Conservation (phyloP, 176 grass and related monocot genomes). For the Hordeum marinum region DNA sequence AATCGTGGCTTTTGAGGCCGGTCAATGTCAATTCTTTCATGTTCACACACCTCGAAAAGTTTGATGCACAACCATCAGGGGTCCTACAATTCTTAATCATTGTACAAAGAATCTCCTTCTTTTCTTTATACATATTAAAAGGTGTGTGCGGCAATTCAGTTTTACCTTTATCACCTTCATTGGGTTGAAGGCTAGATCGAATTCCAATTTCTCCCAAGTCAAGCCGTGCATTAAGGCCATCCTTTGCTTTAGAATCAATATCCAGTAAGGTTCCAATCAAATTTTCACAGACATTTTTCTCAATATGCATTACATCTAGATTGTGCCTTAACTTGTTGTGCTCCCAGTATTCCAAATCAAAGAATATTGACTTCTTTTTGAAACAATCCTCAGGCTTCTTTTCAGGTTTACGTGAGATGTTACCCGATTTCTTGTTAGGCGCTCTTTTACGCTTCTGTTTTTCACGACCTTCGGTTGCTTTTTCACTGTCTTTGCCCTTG, state of each 20-base stretch:
- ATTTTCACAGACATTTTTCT: constrained; percentile 20
- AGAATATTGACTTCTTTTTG: neutral
- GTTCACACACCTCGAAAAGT: constrained; percentile 5
- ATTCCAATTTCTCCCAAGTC: neutral
- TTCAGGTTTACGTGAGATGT: neutral
- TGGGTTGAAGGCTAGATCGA: neutral
- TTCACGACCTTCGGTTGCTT: neutral
- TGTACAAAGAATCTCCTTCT: constrained; percentile 3
- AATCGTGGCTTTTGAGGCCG: constrained; percentile 28
- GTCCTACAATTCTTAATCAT: neutral
- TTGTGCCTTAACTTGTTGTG: neutral
- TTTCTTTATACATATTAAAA: too few species aligned
- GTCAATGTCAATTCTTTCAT: constrained; percentile 1
- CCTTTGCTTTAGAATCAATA: neutral
- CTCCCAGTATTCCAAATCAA: neutral
- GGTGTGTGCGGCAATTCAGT: too few species aligned
- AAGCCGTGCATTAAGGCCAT: neutral
- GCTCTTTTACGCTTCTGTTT: neutral
- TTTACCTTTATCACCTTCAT: neutral
- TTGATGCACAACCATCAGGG: neutral
- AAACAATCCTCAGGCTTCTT: neutral
- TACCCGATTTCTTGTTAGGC: neutral
- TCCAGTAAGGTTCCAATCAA: neutral
- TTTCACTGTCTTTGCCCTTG: neutral
- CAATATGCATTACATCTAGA: constrained; percentile 30